Base-by-base conservation (phyloP, 805 yeast genomes). In the Candida ficus region DNA sequence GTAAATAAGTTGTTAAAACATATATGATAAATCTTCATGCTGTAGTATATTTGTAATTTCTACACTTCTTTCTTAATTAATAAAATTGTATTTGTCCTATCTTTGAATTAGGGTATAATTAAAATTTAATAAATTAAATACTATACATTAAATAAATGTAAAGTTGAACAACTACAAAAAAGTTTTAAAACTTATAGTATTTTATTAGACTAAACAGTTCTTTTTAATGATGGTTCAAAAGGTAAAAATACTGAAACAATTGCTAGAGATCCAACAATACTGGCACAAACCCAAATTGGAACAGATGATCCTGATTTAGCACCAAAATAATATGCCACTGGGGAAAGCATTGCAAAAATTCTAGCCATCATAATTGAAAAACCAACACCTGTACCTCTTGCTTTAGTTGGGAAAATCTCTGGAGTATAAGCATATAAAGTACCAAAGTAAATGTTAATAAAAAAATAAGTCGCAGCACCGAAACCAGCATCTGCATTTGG, bases 361-460 rank as follows among this genome's bases (percentile, higher is more conserved):
- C 83, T 62, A 46, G 71, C 70, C 26, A 67, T 65, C 8, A 76
- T 76, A 12, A 82, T 67, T 7, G 80, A 74, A 16, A 78, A 49
- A 5, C 83, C 81, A 31, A 73, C 72, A 34, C 81, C 85, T 1
- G 85, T 78, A 13, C 80, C 79, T 56, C 76, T 60, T 17, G 69
- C 66, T 38, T 63, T 57, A 0, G 75, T 61, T 29, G 80, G 80
- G 57, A 80, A 69, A 20, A 76, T 73, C 52, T 80, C 83, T 0
- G 85, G 86, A 4, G 84, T 78, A 53, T 76, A 78, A 5, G 84
- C 85, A 51, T 77, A 80, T 17, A 80, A 59, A 18, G 75, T 72
- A 5, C 79, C 82, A 54, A 75, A 78, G 53, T 75, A 75, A 41
- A 76, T 64, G 56, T 69, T 65, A 42, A 70, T 50, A 42, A 66